phyloP scores from a whole-genome alignment of 1,284 basidiomycete genomes.

The Coniferiporia weirii region DNA sequence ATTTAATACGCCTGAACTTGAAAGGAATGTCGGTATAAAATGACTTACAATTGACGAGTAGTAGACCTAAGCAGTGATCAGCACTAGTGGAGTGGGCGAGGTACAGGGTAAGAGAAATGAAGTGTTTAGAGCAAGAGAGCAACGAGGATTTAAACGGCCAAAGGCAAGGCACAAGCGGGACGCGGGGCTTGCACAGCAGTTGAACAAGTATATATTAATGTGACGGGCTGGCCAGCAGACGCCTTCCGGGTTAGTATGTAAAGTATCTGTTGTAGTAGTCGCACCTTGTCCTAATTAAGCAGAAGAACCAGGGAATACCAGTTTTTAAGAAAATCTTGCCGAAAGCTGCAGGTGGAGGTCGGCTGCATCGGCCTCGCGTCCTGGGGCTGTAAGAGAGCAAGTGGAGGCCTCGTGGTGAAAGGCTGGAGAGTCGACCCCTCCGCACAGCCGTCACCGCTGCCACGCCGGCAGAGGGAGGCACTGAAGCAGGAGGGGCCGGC shows the following conservation, averaged over 20 bases:
- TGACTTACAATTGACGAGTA: background rate
- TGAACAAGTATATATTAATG: slow-evolving; percentile 1
- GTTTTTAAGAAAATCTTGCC: too few species aligned
- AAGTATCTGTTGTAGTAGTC: slow-evolving; percentile 3
- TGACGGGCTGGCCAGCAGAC: slow-evolving; percentile 6
- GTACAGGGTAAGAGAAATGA: slow-evolving; percentile 1
- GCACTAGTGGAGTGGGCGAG: background rate
- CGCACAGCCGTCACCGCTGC: slow-evolving; percentile 7
- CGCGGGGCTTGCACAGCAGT: slow-evolving; percentile 4
- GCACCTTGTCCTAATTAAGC: slow-evolving; percentile 5
- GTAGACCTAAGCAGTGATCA: too few species aligned
- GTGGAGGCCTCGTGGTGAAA: slow-evolving; percentile 13
- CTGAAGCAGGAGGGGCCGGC: background rate
- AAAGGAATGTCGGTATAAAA: background rate
- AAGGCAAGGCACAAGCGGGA: slow-evolving; percentile 11
- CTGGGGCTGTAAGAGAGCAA: slow-evolving; percentile 11
- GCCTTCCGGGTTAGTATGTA: slow-evolving; percentile 12
- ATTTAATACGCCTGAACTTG: slow-evolving; percentile 18
- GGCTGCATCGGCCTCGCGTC: background rate
- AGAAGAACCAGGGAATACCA: background rate
- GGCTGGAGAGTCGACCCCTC: slow-evolving; percentile 1
- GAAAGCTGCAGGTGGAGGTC: too few species aligned
- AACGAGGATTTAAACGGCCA: slow-evolving; percentile 2
- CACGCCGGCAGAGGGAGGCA: slow-evolving; percentile 14
- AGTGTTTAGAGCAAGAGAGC: slow-evolving; percentile 1